Base-by-base conservation (phyloP, 2,329 filamentous ascomycete species). In the Aureobasidium pullulans region DNA sequence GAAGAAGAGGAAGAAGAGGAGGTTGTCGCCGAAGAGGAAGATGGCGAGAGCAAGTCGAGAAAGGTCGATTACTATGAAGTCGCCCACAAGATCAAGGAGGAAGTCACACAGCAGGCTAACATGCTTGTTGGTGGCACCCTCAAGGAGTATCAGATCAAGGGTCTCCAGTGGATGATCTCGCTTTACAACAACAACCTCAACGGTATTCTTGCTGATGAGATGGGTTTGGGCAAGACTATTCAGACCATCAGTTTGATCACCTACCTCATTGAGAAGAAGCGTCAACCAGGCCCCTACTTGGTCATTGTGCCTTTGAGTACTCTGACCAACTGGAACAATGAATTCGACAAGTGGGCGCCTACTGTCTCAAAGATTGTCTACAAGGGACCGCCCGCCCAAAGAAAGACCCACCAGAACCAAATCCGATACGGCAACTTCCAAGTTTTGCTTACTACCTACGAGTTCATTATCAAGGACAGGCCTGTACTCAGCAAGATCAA, bases 151-250 rank as follows among this genome's bases (percentile, higher is more conserved):
- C 94, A 99, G 76, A 66, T 99, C 75, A 97, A 96, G 84, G 94
- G 94, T 82, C 79, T 99, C 49, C 93, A 99, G 74, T 99, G 94
- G 94, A 99, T 99, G 94, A 87, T 99, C 62, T 99, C 94, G 13
- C 82, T 99, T 13, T 99, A 97, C 83, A 99, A 99, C 85, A 99
- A 99, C 80, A 99, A 96, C 75, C 84, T 99, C 65, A 99, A 99
- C 73, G 94, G 94, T 82, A 97, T 99, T 65, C 80, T 99, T 68
- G 94, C 94, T 61, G 94, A 99, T 69, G 94, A 99, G 76, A 99
- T 99, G 94, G 94, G 94, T 86, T 89, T 99, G 65, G 94, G 94
- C 74, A 99, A 99, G 79, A 99, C 94, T 0, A 99, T 99, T 67
- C 94, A 99, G 75, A 97, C 94, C 46, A 99, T 99, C 76, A 96